Evolutionary conservation across 176 grass and related monocot species (phyloP), one percentile per base, ranked within the genome.

Genomic region (Guadua angustifolia): DNA sequence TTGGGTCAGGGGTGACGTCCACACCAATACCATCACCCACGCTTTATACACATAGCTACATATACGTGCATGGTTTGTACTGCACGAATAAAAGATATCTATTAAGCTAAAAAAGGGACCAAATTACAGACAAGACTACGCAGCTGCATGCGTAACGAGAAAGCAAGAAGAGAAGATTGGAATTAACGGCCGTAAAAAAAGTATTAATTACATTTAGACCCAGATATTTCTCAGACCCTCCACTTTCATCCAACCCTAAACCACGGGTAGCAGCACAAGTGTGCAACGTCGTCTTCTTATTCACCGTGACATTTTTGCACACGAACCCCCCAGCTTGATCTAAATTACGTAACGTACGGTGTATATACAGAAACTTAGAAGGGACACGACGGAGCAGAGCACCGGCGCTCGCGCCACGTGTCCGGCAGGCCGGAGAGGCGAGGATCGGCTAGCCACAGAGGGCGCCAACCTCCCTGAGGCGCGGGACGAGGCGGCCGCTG

Each of bases 121-220:
- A 63, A 63, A 47, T 13, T 63, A 78, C 45, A 49, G 1, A 16
- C 2, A 12, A 42, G 33, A n/a, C 9, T 35, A 46, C 18, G 19
- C 38, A 64, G 44, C 19, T 2, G 25, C 69, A 29, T 7, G 32
- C 43, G 21, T 65, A 67, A 7, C 9, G 83, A 14, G 50, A 39
- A 32, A 19, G 18, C 0, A 12, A 13, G 0, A 9, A 9, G 8
- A 60, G 15, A 19, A 19, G 5, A 74, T 5, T n/a, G 5, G 33
- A 74, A 77, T 26, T 50, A 55, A 63, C 13, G 25, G 17, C 19
- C 53, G 56, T 57, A n/a, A 26, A 64, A 19, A 66, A 49, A 68
- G 51, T 77, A 73, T 84, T 84, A 88, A 79, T 88, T 83, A 84
- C 81, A 88, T 67, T 84, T 88, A 73, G 67, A 79, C 11, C 25